Percentiles rank a stretch among this genome's conserved stretches.
Evolutionary conservation across 1,284 basidiomycete genomes (phyloP).

Genomic region (Naganishia sp.): DNA sequence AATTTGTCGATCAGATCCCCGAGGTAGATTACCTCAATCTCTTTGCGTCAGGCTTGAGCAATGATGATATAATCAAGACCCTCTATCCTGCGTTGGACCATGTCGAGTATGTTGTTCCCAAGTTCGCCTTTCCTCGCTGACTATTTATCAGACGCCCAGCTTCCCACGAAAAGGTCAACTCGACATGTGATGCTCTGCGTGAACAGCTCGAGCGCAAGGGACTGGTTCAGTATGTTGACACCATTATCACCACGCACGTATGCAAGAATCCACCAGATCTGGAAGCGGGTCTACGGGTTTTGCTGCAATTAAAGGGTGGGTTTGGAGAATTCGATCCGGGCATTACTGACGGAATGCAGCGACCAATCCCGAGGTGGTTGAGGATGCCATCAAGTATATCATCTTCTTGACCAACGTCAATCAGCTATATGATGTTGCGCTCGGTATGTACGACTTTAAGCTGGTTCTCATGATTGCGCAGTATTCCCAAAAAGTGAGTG

Average conservation of each 20-base stretch:
- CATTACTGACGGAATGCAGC: slow-evolving; percentile 9
- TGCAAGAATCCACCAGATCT: slow-evolving; percentile 90
- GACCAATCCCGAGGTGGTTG: slow-evolving; percentile 68
- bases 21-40: slow-evolving; percentile 93
- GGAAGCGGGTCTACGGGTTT: slow-evolving; percentile 75
- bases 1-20: slow-evolving; percentile 79
- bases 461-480: slow-evolving; percentile 95
- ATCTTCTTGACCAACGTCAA: slow-evolving; percentile 97
- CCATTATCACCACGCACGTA: slow-evolving; percentile 87
- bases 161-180: slow-evolving; percentile 59
- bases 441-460: slow-evolving; percentile 99
- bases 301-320: slow-evolving; percentile 76
- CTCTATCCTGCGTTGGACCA: slow-evolving; percentile 20
- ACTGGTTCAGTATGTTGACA: slow-evolving; percentile 79
- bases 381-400: slow-evolving; percentile 97
- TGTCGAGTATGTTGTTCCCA: neutral
- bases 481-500: slow-evolving; percentile 83
- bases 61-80: slow-evolving; percentile 19
- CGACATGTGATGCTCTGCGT: slow-evolving; percentile 78
- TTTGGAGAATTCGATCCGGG: neutral
- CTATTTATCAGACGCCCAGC: neutral
- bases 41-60: slow-evolving; percentile 75
- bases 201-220: slow-evolving; percentile 70
- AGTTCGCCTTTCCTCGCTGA: neutral
- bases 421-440: slow-evolving; percentile 85